Evolutionary conservation across 768 basidiomycete species (phyloP).

Genomic region (Pulveroboletus sp.): DNA sequence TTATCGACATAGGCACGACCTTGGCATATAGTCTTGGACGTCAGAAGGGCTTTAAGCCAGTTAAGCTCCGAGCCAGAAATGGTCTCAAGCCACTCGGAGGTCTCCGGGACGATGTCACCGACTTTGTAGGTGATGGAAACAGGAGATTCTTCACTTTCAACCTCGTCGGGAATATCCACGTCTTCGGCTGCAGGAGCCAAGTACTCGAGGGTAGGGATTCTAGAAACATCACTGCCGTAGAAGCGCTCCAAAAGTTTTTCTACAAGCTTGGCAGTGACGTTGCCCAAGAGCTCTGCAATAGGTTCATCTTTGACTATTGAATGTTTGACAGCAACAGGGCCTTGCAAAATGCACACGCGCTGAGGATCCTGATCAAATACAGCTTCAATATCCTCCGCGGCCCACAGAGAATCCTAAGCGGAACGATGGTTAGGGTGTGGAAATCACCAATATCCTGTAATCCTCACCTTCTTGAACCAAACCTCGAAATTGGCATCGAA

Average conservation of each 20-base stretch:
- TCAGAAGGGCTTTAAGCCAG: conserved; percentile 86
- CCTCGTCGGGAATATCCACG: conserved; percentile 36
- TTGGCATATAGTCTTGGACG: conserved; percentile 81
- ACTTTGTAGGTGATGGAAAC: conserved; percentile 50
- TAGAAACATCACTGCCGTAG: conserved; percentile 72
- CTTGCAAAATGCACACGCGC: conserved; percentile 96
- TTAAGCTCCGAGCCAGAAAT: conserved; percentile 78
- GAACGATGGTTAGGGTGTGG: conserved; percentile 11
- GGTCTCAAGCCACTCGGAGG: conserved; percentile 75
- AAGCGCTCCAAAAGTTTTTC: conserved; percentile 73
- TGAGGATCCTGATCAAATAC: conserved; percentile 99
- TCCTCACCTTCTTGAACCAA: conserved; percentile 97
- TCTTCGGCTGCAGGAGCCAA: conserved; percentile 56
- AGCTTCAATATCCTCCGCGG: conserved; percentile 96
- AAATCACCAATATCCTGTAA: background rate
- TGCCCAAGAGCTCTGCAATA: conserved; percentile 87
- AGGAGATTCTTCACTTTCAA: conserved; percentile 41
- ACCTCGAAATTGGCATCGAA: conserved; percentile 92
- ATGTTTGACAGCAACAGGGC: conserved; percentile 91
- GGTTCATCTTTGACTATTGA: conserved; percentile 89
- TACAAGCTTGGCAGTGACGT: conserved; percentile 77
- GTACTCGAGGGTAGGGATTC: conserved; percentile 83
- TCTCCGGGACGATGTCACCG: conserved; percentile 53
- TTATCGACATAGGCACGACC: conserved; percentile 85
- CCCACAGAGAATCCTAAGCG: conserved; percentile 90